A percentile compares a stretch with the other conserved stretches of the same genome.
These are phyloP conservation scores for Cryptosporidium bovis DNA, from an alignment of 169 alveolate species.

Conservation along the genomic window DNA sequence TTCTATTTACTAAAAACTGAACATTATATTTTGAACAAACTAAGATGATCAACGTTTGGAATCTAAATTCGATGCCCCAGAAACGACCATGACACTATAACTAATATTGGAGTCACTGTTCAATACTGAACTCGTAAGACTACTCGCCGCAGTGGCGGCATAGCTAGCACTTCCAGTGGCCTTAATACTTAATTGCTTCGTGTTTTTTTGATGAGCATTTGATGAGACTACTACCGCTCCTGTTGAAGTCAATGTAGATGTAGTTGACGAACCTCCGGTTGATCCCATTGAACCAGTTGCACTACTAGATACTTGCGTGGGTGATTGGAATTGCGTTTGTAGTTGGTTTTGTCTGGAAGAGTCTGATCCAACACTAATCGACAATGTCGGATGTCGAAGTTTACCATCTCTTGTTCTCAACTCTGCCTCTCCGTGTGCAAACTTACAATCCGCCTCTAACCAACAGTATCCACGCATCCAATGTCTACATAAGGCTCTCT, in stretches of 20 bases:
- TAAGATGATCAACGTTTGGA: constrained; percentile 55
- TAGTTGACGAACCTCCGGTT: not conserved
- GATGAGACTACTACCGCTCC: constrained; percentile 22
- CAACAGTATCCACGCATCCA: constrained; percentile 76
- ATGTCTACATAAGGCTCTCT: constrained; percentile 71
- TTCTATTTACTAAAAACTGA: constrained; percentile 3
- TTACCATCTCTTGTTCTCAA: constrained; percentile 72
- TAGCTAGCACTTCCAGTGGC: constrained; percentile 40
- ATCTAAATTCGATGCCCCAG: constrained; percentile 68
- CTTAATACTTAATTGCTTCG: constrained; percentile 31
- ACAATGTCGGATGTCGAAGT: constrained; percentile 59
- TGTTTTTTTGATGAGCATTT: constrained; percentile 4
- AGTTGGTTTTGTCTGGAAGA: constrained; percentile 11
- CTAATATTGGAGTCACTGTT: constrained; percentile 52
- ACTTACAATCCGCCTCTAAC: constrained; percentile 71
- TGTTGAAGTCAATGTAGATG: constrained; percentile 14
- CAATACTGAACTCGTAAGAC: constrained; percentile 47
- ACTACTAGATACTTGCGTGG: constrained; percentile 5
- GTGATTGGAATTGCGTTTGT: constrained; percentile 12
- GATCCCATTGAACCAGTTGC: not conserved
- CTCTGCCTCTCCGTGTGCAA: constrained; percentile 73
- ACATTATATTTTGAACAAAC: constrained; percentile 3
- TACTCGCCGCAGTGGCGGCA: constrained; percentile 73
- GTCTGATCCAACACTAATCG: constrained; percentile 19
- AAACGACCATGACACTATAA: constrained; percentile 70